Evolutionary conservation across 2,329 filamentous ascomycete genomes (phyloP).

Genomic region (Botrytis paeoniae): DNA sequence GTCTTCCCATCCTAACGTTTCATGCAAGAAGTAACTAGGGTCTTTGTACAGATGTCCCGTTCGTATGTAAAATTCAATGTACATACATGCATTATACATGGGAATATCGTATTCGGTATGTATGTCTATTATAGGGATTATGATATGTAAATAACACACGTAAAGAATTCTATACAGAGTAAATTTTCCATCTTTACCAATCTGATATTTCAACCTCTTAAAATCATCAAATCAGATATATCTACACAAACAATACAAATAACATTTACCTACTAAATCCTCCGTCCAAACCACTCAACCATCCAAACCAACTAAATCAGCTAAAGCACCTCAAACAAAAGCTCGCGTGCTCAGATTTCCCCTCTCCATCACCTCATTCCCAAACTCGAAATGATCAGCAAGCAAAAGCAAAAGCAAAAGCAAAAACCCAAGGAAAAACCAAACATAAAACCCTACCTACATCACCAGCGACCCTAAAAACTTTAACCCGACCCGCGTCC

Average conservation of each 20-base stretch:
- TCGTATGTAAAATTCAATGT: background rate
- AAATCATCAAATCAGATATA: background rate
- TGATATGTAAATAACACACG: background rate
- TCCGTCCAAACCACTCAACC: too few relatives aligned
- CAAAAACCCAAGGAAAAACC: background rate
- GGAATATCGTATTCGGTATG: background rate
- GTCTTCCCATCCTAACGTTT: slow-evolving; percentile 5
- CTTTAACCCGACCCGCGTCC: background rate
- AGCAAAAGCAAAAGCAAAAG: background rate
- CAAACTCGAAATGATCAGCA: background rate
- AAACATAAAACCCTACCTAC: background rate
- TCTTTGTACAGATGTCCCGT: background rate
- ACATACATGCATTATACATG: background rate
- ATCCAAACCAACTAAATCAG: too few relatives aligned
- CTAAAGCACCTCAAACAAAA: background rate
- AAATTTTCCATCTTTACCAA: background rate
- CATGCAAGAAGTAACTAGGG: background rate
- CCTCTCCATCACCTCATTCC: background rate
- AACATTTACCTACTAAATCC: too few relatives aligned
- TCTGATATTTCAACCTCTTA: background rate
- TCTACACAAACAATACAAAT: too few relatives aligned
- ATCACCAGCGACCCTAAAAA: background rate
- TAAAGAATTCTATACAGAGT: background rate
- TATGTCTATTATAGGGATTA: background rate
- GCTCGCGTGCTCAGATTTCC: background rate